Evolutionary conservation across 1,139 yeast species (phyloP).

Genomic region (Candida smagusa): DNA sequence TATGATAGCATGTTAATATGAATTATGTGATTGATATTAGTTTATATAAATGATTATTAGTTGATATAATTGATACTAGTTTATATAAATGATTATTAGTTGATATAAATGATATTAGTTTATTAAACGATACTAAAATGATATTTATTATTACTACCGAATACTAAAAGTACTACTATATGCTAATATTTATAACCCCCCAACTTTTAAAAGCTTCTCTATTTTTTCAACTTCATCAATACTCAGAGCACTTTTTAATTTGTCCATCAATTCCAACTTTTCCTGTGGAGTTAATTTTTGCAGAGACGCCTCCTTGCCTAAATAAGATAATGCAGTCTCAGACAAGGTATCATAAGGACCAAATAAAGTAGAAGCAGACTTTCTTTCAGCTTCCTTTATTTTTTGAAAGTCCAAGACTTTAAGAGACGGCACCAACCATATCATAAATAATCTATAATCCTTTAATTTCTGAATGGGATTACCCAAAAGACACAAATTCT

Average conservation of each 20-base stretch:
- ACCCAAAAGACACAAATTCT: constrained; percentile 51
- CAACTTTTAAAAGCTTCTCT: constrained; percentile 49
- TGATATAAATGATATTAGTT: no score
- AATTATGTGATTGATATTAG: no score
- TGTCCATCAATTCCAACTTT: constrained; percentile 45
- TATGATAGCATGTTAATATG: no score
- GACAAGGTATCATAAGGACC: constrained; percentile 28
- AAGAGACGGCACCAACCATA: constrained; percentile 64
- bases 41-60: no score
- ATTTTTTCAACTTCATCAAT: constrained; percentile 73
- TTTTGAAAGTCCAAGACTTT: constrained; percentile 64
- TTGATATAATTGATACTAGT: no score
- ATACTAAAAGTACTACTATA: background rate
- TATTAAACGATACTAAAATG: no score
- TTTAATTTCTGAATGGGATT: constrained; percentile 58
- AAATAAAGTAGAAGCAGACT: constrained; percentile 40
- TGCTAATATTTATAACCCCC: constrained; percentile 10
- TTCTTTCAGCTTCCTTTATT: constrained; percentile 56
- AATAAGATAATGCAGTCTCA: constrained; percentile 11
- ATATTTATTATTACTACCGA: background rate
- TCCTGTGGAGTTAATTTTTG: constrained; percentile 53
- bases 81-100: no score
- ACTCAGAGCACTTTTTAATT: constrained; percentile 60
- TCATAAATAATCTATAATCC: constrained; percentile 56
- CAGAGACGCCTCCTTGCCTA: constrained; percentile 4